Conservation (phyloP, 306 rosid species). For the Cucumis hystrix region DNA sequence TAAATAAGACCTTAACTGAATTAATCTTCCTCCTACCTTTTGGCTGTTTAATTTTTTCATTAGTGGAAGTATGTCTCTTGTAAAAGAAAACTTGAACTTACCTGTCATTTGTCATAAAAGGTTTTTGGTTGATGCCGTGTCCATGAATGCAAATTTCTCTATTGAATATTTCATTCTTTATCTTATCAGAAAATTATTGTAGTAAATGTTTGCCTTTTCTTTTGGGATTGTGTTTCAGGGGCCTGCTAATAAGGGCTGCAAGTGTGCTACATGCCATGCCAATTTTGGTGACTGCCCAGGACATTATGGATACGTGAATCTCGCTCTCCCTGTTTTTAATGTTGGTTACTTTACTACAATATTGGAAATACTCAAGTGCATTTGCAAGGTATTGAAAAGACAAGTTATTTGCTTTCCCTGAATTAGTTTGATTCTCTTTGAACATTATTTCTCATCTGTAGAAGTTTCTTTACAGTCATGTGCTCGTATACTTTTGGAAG, state of each 20-base stretch:
- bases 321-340: slow-evolving; percentile 65
- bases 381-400: slow-evolving; percentile 59
- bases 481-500: slow-evolving; percentile 59
- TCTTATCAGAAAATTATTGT: background rate
- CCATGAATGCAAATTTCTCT: background rate
- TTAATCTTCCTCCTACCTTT: background rate
- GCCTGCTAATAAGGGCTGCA: slow-evolving; percentile 43
- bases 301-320: slow-evolving; percentile 64
- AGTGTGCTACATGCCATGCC: slow-evolving; percentile 71
- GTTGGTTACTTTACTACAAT: slow-evolving; percentile 46
- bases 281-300: slow-evolving; percentile 51
- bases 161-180: background rate
- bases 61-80: background rate
- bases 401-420: background rate
- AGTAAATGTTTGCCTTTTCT: background rate
- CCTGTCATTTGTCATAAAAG: background rate
- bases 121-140: background rate
- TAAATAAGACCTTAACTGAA: background rate
- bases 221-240: slow-evolving; percentile 36
- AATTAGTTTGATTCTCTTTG: background rate
- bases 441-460: background rate
- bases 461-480: slow-evolving; percentile 44
- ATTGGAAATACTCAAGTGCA: slow-evolving; percentile 68
- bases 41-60: background rate
- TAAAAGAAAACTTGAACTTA: background rate